Conservation (phyloP, 1,284 basidiomycete genomes). For the Blastosporella zonata region DNA sequence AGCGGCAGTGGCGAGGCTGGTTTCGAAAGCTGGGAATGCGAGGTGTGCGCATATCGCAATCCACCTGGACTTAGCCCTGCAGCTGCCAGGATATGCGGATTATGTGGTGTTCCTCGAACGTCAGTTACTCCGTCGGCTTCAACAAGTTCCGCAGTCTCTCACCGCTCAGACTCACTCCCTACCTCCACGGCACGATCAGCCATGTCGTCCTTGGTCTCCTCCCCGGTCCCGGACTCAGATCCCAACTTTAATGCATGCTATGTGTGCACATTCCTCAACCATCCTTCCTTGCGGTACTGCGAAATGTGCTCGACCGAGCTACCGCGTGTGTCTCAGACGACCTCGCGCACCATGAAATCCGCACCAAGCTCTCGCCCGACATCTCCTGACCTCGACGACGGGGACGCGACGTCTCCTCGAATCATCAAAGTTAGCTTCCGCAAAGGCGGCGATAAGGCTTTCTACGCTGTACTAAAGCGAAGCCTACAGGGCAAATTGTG, state of each 20-base stretch:
- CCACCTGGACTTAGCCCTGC: conserved; percentile 63
- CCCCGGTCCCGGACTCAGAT: conserved; percentile 24
- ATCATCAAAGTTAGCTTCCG: conserved; percentile 84
- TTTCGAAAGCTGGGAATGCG: conserved; percentile 76
- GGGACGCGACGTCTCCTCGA: conserved; percentile 28
- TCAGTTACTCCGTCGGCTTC: conserved; percentile 31
- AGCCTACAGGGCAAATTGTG: conserved; percentile 79
- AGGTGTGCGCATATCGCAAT: conserved; percentile 83
- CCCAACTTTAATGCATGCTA: conserved; percentile 60
- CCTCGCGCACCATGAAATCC: conserved; percentile 42
- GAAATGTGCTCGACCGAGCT: conserved; percentile 87
- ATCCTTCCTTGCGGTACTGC: conserved; percentile 71
- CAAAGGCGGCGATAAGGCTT: conserved; percentile 83
- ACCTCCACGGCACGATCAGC: conserved; percentile 25
- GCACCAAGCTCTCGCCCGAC: conserved; percentile 57
- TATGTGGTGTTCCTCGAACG: conserved; percentile 71
- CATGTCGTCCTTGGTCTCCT: conserved; percentile 31
- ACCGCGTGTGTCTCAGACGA: conserved; percentile 23
- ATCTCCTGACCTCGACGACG: conserved; percentile 45
- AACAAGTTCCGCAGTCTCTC: conserved; percentile 22
- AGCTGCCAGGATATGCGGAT: conserved; percentile 61
- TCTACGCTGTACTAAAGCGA: conserved; percentile 80
- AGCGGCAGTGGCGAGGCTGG: conserved; percentile 24
- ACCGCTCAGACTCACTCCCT: conserved; percentile 34
- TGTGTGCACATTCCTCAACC: conserved; percentile 92